Percentiles rank a stretch among this genome's conserved stretches.
These are phyloP conservation scores for Emericellopsis cladophorae DNA, from an alignment of 2,329 filamentous ascomycete species.

Conservation along the genomic window DNA sequence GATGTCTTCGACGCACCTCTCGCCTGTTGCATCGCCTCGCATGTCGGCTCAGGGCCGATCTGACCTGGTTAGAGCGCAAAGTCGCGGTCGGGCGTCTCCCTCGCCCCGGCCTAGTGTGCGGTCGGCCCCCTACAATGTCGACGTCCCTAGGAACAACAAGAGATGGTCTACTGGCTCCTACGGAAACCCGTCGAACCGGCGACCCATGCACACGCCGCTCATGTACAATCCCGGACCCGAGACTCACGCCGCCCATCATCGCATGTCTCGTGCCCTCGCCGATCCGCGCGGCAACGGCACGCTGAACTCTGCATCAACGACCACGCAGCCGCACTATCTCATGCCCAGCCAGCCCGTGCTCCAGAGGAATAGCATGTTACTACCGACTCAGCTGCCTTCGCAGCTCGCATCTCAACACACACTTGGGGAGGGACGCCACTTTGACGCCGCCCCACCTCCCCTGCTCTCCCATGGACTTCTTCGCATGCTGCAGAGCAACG, in stretches of 20 bases:
- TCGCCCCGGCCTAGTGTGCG: conserved; percentile 57
- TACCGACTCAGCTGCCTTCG: conserved; percentile 33
- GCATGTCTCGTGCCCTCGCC: conserved; percentile 29
- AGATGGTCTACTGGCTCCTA: conserved; percentile 71
- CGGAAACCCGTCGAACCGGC: conserved; percentile 35
- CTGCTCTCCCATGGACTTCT: conserved; percentile 62
- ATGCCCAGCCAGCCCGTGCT: conserved; percentile 33
- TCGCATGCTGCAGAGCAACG: conserved; percentile 63
- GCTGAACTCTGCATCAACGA: conserved; percentile 16
- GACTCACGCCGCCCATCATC: conserved; percentile 36
- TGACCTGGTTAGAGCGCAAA: conserved; percentile 50
- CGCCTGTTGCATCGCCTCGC: conserved; percentile 59
- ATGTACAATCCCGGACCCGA: conserved; percentile 51
- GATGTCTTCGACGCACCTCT: conserved; percentile 58
- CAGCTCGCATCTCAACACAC: conserved; percentile 35
- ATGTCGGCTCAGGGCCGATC: conserved; percentile 34
- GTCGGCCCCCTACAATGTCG: conserved; percentile 58
- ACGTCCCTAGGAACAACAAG: conserved; percentile 53
- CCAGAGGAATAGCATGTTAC: conserved; percentile 44
- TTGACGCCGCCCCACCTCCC: conserved; percentile 44
- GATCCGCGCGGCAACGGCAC: neutral
- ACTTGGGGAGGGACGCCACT: conserved; percentile 36
- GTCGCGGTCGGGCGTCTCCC: conserved; percentile 58
- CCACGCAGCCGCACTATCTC: conserved; percentile 41
- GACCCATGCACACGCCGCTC: conserved; percentile 38